Base-by-base conservation (phyloP, 2,329 filamentous ascomycete genomes). In the Beauveria brongniartii region DNA sequence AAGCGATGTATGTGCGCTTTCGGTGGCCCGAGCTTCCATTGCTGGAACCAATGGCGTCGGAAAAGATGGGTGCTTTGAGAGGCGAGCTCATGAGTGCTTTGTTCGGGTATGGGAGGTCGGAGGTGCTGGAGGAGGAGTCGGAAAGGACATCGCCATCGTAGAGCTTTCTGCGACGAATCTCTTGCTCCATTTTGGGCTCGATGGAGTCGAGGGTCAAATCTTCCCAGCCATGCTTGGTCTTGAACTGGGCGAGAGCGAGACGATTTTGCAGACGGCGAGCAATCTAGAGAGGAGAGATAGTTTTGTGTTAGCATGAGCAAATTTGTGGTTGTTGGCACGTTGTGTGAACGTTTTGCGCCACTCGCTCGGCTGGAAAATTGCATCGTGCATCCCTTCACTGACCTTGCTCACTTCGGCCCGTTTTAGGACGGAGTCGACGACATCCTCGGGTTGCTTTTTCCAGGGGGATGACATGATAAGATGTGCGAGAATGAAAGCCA, bases 181-280 rank as follows among this genome's bases (percentile, higher is more conserved):
- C 85, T 71, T 92, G 84, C 71, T 93, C 88, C 64, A 93, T 79
- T 72, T 88, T 89, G 56, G 91, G 91, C 75, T 96, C 91, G 76
- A 96, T 91, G 64, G 82, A 87, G 72, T 92, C 90, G 70, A 95
- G 84, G 64, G 89, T 90, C 72, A 96, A 83, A 74, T 94, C 90
- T 75, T 97, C 89, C 87, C 92, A 95, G 72, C 92, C 92, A 78
- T 96, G 89, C 76, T 95, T 92, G 67, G 94, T 92, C 78, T 97
- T 97, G 83, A 97, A 94, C 75, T 95, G 94, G 72, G 94, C 94
- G 65, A 97, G 85, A 62, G 94, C 93, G 63, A 99, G 86, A 65
- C 93, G 91, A 78, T 96, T 92, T 77, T 97, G 92, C 60, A 99
- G 81, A 70, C 89, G 90, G 72, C 93, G 84, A 68, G 92, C 94